Percentiles rank a stretch among this genome's conserved stretches.
Evolutionary conservation across 495 filamentous ascomycete species (phyloP).

Genomic region (Chlorociboria aeruginascens): DNA sequence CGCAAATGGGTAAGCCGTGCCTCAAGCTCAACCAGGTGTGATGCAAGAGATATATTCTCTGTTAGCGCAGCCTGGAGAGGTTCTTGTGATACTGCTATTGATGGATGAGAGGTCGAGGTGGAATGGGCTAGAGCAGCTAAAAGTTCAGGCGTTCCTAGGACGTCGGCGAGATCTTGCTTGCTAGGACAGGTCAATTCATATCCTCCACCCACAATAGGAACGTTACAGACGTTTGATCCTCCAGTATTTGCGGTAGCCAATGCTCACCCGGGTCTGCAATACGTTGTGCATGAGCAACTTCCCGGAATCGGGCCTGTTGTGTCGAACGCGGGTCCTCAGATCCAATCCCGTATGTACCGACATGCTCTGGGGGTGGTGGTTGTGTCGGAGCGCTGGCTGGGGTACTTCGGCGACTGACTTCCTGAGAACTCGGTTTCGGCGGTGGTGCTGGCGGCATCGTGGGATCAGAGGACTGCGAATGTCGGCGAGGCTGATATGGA

Average conservation of each 20-base stretch:
- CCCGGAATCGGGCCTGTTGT: conserved; percentile 8
- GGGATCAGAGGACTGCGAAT: conserved; percentile 22
- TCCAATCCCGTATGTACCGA: conserved; percentile 6
- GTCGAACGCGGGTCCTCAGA: conserved; percentile 3
- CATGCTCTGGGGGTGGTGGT: conserved; percentile 27
- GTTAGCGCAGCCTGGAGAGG: conserved; percentile 49
- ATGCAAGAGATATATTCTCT: conserved; percentile 54
- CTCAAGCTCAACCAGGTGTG: conserved; percentile 45
- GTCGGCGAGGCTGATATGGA: conserved; percentile 15
- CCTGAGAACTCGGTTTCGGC: conserved; percentile 59
- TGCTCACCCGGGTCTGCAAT: conserved; percentile 36
- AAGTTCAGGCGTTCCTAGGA: conserved; percentile 46
- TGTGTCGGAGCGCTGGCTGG: conserved; percentile 26
- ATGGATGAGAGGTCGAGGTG: conserved; percentile 55
- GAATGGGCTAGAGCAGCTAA: conserved; percentile 52
- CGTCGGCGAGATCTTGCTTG: conserved; percentile 52
- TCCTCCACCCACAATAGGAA: neutral
- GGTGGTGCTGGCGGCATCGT: conserved; percentile 58
- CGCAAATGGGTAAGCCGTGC: conserved; percentile 50
- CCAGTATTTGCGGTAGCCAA: conserved; percentile 59
- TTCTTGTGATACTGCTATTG: conserved; percentile 38
- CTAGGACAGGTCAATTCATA: conserved; percentile 16
- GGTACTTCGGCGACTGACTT: conserved; percentile 55
- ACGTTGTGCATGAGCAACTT: conserved; percentile 7
- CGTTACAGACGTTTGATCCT: conserved; percentile 59